Evolutionary conservation across 2,329 filamentous ascomycete genomes (phyloP), one percentile per base, ranked within the genome.

Genomic region (Thielaviopsis punctulata): DNA sequence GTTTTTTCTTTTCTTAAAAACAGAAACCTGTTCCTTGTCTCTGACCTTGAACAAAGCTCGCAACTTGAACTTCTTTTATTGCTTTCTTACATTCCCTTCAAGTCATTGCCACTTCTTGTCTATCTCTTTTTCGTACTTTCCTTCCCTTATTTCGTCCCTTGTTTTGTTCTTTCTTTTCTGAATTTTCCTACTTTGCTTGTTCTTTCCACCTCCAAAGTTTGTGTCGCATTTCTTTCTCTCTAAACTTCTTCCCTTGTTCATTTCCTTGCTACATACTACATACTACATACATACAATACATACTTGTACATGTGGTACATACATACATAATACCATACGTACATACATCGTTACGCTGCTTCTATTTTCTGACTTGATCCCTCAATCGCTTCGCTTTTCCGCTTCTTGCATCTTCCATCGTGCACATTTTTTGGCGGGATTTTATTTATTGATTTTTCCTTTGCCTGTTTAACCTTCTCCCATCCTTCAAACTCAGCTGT

Each of bases 401-500:
- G 25, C 25, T 39, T 39, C 4, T 18, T 41, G 36, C 36, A 41
- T 41, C 36, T 41, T 41, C n/a, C 36, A 41, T 41, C 36, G 36
- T 41, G 36, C n/a, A n/a, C 36, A 39, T 39, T 39, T 39, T 39
- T 41, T 19, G 18, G 18, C 36, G 5, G 10, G 21, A 22, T 49
- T 49, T 48, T 49, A 18, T 24, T 22, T 49, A 18, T 6, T 49
- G 30, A 12, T 48, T n/a, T 51, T 6, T 51, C 46, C 41, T 30
- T 43, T 45, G 44, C 13, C 23, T 45, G 49, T 15, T 45, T 18
- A 18, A 41, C n/a, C 36, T 36, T 27, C 25, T 41, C 19, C 13
- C 36, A 18, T 41, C 36, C 36, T 41, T 41, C 36, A 19, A 10
- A 41, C n/a, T 41, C 36, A 19, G 33, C 9, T 39, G 13, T 39